A percentile compares a stretch with the other conserved stretches of the same genome.
Evolutionary conservation across 2,329 filamentous ascomycete genomes (phyloP).

Genomic region (Venturiaceae sp.): DNA sequence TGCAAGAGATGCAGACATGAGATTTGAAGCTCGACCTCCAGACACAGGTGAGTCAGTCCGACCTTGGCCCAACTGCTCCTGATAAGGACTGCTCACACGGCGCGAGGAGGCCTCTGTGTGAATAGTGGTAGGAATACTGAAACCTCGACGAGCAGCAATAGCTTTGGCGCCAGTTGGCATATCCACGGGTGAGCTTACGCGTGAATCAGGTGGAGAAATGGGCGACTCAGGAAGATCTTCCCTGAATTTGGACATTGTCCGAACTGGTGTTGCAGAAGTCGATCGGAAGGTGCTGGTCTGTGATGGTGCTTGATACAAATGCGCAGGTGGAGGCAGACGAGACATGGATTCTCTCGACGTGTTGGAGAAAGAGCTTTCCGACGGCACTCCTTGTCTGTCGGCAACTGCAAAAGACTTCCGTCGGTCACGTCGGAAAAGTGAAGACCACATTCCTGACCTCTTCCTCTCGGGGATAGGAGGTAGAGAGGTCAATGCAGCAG

Average conservation of each 20-base stretch:
- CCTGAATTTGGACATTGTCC: conserved; percentile 82
- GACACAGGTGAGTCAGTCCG: conserved; percentile 21
- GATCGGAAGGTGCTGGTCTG: conserved; percentile 29
- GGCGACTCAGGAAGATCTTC: conserved; percentile 86
- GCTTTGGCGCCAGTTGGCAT: conserved; percentile 31
- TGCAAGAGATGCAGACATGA: conserved; percentile 72
- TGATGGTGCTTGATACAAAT: conserved; percentile 26
- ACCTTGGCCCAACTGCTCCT: conserved; percentile 18
- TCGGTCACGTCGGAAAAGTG: conserved; percentile 62
- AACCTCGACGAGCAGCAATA: conserved; percentile 29
- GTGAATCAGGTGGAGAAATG: conserved; percentile 74
- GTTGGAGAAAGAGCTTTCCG: conserved; percentile 71
- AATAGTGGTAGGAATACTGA: conserved; percentile 22
- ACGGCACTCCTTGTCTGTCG: conserved; percentile 43
- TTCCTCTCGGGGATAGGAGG: conserved; percentile 9
- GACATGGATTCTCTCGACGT: conserved; percentile 82
- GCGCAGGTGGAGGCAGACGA: conserved; percentile 41
- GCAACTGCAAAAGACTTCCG: conserved; percentile 37
- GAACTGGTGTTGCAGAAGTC: conserved; percentile 53
- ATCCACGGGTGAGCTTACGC: conserved; percentile 67
- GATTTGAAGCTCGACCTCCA: conserved; percentile 17
- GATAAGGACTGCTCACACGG: conserved; percentile 7
- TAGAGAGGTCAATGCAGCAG: neutral
- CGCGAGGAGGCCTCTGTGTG: conserved; percentile 4
- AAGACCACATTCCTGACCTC: conserved; percentile 37